These are phyloP conservation scores for Podaxis sp. DNA, from an alignment of 768 basidiomycete genomes.

Conservation along the genomic window DNA sequence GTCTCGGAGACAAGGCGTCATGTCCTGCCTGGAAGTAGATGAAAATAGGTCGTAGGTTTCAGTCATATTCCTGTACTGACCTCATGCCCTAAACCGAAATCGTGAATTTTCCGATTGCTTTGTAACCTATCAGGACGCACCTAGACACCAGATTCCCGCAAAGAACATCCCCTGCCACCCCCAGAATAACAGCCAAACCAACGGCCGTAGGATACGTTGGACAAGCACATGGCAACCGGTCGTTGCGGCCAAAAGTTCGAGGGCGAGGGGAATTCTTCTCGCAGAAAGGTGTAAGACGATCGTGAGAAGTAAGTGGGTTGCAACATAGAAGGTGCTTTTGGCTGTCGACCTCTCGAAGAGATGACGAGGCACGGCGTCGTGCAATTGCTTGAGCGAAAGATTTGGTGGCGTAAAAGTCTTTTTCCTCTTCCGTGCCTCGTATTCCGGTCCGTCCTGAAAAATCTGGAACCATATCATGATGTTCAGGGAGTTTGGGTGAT, in stretches of 20 bases:
- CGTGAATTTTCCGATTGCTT: background rate
- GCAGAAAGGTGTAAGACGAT: constrained; percentile 38
- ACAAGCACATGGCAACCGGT: background rate
- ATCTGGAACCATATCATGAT: constrained; percentile 40
- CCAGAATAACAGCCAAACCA: constrained; percentile 48
- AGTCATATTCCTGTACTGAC: constrained; percentile 20
- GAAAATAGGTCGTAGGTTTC: background rate
- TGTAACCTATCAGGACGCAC: constrained; percentile 23
- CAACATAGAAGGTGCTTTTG: constrained; percentile 42
- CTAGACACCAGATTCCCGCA: constrained; percentile 44
- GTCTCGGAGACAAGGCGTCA: constrained; percentile 41
- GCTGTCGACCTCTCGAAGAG: constrained; percentile 44
- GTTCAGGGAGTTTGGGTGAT: background rate
- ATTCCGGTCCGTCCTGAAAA: constrained; percentile 49
- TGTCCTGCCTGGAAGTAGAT: constrained; percentile 41
- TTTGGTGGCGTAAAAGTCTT: constrained; percentile 40
- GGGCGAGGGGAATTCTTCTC: constrained; percentile 28
- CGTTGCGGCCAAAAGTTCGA: constrained; percentile 6
- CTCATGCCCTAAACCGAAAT: constrained; percentile 37
- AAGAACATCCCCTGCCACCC: constrained; percentile 47
- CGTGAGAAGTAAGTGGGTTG: constrained; percentile 39
- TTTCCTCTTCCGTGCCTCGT: constrained; percentile 39
- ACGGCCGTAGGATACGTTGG: constrained; percentile 6
- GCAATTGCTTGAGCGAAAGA: constrained; percentile 42
- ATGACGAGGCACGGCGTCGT: constrained; percentile 44